Base-by-base conservation (phyloP, 139 green algal genomes). In the Coelastrella sp. region DNA sequence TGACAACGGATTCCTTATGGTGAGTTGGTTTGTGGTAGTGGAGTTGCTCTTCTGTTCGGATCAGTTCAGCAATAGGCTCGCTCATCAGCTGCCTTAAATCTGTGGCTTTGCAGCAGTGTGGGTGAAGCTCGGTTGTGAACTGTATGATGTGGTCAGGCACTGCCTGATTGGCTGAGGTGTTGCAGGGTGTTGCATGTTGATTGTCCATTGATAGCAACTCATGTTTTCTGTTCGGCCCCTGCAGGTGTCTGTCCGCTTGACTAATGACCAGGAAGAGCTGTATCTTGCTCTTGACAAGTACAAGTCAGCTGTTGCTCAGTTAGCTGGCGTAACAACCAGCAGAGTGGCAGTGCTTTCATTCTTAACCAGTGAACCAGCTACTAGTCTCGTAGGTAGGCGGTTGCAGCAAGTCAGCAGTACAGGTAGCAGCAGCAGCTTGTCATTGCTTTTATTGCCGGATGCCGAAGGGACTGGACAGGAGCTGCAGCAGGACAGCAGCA, bases 281-380 rank as follows among this genome's bases (percentile, higher is more conserved):
- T 79, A 81, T 25, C 40, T 34, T 5, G 23, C 32, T 21, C 32
- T 87, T 19, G 82, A 87, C 71, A 62, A 63, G 32, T 87, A 83
- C 82, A 82, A 76, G 38, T 25, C 57, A 68, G 82, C 82, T 32
- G 82, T 82, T 9, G 82, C 82, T 32, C 69, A 82, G 69, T 71
- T 87, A 3, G 82, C 82, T 25, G 82, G 82, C 25, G 82, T 87
- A 2, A 75, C 57, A 3, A 67, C 41, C 53, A 64, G 45, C n/a
- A 38, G 82, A 27, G 82, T 87, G 21, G 69, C 82, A 23, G 82
- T 87, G 53, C 69, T 87, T 15, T 87, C 82, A 19, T 87, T 77
- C 82, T 8, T 67, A 21, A 27, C 59, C 38, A 45, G 79, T 41
- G 38, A 50, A 6, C 82, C 82, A 45, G 82, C 82, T 1, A 57